Percentiles rank a stretch among this genome's conserved stretches.
Evolutionary conservation across 2,329 filamentous ascomycete genomes (phyloP).

Genomic region (Blastomyces gilchristii): DNA sequence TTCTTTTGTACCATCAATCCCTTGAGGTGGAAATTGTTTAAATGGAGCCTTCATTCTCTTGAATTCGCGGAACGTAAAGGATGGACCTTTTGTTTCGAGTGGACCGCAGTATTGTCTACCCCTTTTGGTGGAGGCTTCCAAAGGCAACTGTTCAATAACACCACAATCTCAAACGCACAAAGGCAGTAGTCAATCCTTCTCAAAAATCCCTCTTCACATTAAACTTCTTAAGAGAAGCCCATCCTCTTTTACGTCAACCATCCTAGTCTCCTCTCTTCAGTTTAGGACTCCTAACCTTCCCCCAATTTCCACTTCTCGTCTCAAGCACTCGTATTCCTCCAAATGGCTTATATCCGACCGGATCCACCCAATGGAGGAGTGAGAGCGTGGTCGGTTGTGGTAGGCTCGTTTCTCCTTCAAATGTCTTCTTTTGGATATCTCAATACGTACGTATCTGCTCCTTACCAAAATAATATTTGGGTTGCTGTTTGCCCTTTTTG

Average conservation of each 20-base stretch:
- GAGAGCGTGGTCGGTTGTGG: constrained; percentile 2
- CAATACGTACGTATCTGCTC: not conserved
- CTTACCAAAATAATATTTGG: not conserved
- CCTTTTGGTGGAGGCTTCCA: not conserved
- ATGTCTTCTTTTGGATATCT: constrained; percentile 5
- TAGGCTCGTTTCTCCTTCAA: constrained; percentile 4
- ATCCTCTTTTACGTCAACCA: not conserved
- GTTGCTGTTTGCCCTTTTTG: not conserved
- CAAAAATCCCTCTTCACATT: not conserved
- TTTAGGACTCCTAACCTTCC: not conserved
- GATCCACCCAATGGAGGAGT: constrained; percentile 4
- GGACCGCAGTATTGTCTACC: not conserved
- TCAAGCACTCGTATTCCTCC: not conserved
- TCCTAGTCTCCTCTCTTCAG: not conserved
- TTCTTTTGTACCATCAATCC: not conserved
- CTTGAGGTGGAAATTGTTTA: not conserved
- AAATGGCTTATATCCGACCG: constrained; percentile 2
- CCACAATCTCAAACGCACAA: not conserved
- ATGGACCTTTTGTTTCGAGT: not conserved
- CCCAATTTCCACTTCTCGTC: not conserved
- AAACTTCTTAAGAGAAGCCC: not conserved
- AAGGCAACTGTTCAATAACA: not conserved
- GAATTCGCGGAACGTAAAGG: not conserved
- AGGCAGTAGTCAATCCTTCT: not conserved
- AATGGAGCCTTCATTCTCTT: constrained; percentile 1